These are phyloP conservation scores for Hymenoscyphus fraxineus DNA, from an alignment of 2,329 filamentous ascomycete genomes.

Conservation along the genomic window DNA sequence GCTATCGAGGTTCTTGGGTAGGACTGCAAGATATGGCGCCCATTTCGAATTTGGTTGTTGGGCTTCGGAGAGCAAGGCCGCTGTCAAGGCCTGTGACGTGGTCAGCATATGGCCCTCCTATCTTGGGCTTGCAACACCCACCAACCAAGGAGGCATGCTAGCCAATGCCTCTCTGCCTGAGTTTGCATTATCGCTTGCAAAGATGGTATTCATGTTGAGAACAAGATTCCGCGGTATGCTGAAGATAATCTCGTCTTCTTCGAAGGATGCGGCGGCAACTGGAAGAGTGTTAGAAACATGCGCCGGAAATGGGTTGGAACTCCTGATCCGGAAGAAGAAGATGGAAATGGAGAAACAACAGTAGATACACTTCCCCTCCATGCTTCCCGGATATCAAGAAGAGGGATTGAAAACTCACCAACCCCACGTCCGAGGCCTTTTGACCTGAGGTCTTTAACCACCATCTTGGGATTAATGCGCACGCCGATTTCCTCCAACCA, in stretches of 20 bases:
- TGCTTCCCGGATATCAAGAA: neutral
- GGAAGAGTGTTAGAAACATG: constrained; percentile 18
- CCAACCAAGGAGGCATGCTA: constrained; percentile 46
- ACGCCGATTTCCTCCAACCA: constrained; percentile 55
- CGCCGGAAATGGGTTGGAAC: neutral
- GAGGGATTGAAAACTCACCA: constrained; percentile 44
- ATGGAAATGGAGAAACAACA: neutral
- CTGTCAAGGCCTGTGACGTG: constrained; percentile 27
- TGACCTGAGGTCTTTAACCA: constrained; percentile 53
- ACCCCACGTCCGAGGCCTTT: constrained; percentile 58
- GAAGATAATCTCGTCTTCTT: constrained; percentile 62
- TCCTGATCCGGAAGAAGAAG: neutral
- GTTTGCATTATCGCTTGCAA: constrained; percentile 42
- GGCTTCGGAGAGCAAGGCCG: constrained; percentile 21
- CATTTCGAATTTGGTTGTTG: constrained; percentile 30
- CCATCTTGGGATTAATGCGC: constrained; percentile 54
- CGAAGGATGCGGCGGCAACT: constrained; percentile 57
- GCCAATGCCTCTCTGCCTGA: constrained; percentile 35
- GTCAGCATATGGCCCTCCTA: constrained; percentile 14
- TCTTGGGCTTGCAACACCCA: constrained; percentile 6
- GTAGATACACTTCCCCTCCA: constrained; percentile 28
- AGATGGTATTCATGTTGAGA: constrained; percentile 57
- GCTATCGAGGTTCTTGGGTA: constrained; percentile 60
- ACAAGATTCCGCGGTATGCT: constrained; percentile 57
- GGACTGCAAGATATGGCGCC: constrained; percentile 57